phyloP scores from a whole-genome alignment of 371 early-diverging fungal species.

The Smittium mucronatum region DNA sequence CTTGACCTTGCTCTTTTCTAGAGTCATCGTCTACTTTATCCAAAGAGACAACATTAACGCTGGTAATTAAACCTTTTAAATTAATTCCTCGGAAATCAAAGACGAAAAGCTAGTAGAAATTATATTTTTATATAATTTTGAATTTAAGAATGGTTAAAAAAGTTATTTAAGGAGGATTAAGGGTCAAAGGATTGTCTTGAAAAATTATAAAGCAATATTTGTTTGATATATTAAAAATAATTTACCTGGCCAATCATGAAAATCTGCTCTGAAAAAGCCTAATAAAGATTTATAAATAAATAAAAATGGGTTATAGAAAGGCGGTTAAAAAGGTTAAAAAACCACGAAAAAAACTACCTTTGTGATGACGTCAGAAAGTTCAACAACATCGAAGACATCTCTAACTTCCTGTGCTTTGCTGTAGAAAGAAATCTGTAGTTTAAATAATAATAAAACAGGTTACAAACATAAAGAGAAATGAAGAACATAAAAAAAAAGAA shows the following conservation, averaged over 20 bases:
- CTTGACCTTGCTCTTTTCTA: neutral
- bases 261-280: neutral
- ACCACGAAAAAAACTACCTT: neutral
- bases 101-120: constrained; percentile 35
- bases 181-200: too few relatives aligned
- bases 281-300: neutral
- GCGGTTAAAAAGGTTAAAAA: too few relatives aligned
- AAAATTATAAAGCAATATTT: neutral
- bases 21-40: constrained; percentile 5
- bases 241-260: neutral
- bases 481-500: neutral
- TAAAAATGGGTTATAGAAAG: neutral
- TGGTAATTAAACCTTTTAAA: constrained; percentile 31
- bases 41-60: constrained; percentile 31
- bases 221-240: neutral
- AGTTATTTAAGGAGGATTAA: neutral
- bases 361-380: constrained; percentile 5
- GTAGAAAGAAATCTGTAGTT: constrained; percentile 37
- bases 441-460: constrained; percentile 3
- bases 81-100: constrained; percentile 74
- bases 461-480: neutral
- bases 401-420: constrained; percentile 40
- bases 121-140: too few relatives aligned
- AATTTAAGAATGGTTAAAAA: too few relatives aligned
- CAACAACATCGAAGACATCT: constrained; percentile 46